phyloP scores from a whole-genome alignment of 140 eudicot species.

The Artemisia princeps region DNA sequence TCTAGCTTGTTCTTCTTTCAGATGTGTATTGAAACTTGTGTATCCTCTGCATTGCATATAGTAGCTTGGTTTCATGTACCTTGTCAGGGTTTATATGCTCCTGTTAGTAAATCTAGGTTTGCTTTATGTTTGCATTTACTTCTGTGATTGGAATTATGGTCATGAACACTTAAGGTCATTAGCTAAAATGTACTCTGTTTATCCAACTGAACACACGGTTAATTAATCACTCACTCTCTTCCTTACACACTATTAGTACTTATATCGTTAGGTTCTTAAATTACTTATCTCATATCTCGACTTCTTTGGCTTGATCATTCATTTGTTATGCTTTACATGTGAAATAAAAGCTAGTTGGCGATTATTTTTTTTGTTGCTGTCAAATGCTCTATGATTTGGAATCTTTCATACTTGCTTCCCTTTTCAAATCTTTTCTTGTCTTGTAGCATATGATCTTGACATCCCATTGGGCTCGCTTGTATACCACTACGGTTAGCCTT shows the following conservation, averaged over 20 bases:
- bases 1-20: neutral
- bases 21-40: neutral
- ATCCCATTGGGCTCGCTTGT: neutral
- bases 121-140: neutral
- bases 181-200: neutral
- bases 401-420: neutral
- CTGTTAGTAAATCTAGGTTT: neutral
- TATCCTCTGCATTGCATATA: neutral
- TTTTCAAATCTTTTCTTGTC: neutral
- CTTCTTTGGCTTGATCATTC: constrained; percentile 1
- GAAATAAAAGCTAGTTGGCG: constrained; percentile 15
- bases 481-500: neutral
- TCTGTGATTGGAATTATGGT: neutral
- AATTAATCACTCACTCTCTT: neutral
- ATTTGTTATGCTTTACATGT: constrained; percentile 12
- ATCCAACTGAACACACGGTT: neutral
- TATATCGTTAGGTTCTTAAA: neutral
- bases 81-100: neutral
- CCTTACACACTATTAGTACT: neutral
- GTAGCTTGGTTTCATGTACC: neutral
- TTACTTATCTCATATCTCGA: neutral
- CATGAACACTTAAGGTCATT: neutral
- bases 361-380: neutral
- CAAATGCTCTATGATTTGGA: neutral
- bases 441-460: neutral